Conservation (phyloP, 192 early-diverging fungal species). For the Linderina pennispora region DNA sequence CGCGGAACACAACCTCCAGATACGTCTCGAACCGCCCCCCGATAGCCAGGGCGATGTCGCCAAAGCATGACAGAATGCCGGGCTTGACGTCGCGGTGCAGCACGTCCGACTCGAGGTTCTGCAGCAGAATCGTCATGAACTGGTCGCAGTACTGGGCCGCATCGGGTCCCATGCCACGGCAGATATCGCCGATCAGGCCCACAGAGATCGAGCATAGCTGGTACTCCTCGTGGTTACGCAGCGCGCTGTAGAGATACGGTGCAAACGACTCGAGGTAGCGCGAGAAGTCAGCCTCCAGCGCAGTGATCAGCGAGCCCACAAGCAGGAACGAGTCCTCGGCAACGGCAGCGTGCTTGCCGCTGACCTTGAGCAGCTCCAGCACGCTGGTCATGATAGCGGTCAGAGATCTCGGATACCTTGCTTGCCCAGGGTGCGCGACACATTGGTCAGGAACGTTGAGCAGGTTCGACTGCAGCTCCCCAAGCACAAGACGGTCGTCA, state of each 20-base stretch:
- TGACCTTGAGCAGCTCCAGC: slow-evolving; percentile 66
- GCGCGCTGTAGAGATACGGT: slow-evolving; percentile 70
- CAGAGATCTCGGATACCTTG: too few relatives aligned
- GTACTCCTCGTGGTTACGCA: slow-evolving; percentile 88
- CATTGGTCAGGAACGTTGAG: slow-evolving; percentile 85
- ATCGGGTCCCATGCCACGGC: slow-evolving; percentile 70
- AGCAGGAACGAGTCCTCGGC: slow-evolving; percentile 90
- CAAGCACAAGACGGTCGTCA: slow-evolving; percentile 77
- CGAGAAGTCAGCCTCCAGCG: slow-evolving; percentile 79
- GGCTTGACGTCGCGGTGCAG: slow-evolving; percentile 88
- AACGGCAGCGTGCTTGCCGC: slow-evolving; percentile 74
- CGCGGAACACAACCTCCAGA: slow-evolving; percentile 75
- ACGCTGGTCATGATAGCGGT: slow-evolving; percentile 89
- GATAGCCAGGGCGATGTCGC: slow-evolving; percentile 96
- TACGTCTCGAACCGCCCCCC: slow-evolving; percentile 78
- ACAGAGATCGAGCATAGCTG: slow-evolving; percentile 91
- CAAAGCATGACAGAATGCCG: slow-evolving; percentile 90
- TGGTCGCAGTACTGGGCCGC: slow-evolving; percentile 70
- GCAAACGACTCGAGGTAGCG: slow-evolving; percentile 86
- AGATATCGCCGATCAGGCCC: slow-evolving; percentile 96
- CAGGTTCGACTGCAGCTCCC: slow-evolving; percentile 90
- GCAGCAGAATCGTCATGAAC: slow-evolving; percentile 80
- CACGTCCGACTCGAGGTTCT: slow-evolving; percentile 69
- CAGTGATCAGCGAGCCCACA: slow-evolving; percentile 73
- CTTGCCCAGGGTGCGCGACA: too few relatives aligned